Evolutionary conservation across 2,329 filamentous ascomycete genomes (phyloP).

Genomic region (Albophoma yamanashiensis): DNA sequence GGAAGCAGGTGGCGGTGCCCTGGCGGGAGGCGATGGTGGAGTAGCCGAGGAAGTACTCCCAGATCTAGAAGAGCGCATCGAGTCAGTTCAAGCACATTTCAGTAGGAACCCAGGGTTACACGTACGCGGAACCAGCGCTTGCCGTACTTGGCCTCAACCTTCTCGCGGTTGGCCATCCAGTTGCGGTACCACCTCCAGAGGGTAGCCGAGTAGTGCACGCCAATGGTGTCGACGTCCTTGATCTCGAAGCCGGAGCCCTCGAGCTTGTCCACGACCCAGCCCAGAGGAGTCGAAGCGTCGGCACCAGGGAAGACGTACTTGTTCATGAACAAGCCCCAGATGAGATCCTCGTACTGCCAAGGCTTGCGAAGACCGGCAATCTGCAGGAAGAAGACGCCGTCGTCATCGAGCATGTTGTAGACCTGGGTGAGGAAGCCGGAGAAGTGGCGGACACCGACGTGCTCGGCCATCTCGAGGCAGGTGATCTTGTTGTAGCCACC

Average conservation of each 20-base stretch:
- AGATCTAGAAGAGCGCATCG: conserved; percentile 46
- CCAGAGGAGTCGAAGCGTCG: conserved; percentile 87
- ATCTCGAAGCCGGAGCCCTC: conserved; percentile 66
- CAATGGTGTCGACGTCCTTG: conserved; percentile 85
- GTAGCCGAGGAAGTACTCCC: conserved; percentile 86
- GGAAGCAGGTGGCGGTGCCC: conserved; percentile 78
- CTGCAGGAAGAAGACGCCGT: conserved; percentile 92
- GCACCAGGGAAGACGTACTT: conserved; percentile 98
- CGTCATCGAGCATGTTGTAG: conserved; percentile 91
- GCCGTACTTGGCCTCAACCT: conserved; percentile 91
- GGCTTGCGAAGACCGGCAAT: conserved; percentile 86
- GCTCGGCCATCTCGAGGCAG: conserved; percentile 96
- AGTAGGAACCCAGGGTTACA: conserved; percentile 16
- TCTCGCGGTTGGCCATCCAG: conserved; percentile 89
- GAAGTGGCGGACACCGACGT: conserved; percentile 91
- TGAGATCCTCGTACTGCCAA: conserved; percentile 97
- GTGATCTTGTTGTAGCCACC: conserved; percentile 81
- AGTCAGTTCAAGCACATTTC: not conserved
- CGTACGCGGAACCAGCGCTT: conserved; percentile 88
- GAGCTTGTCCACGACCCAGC: conserved; percentile 73
- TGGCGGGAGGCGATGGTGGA: conserved; percentile 80
- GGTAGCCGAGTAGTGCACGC: conserved; percentile 93
- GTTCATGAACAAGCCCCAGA: conserved; percentile 99
- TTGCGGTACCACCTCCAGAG: conserved; percentile 98
- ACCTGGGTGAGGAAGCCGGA: conserved; percentile 73